These are phyloP conservation scores for Aspergillus saccharolyticus DNA, from an alignment of 495 filamentous ascomycete species.

Conservation along the genomic window DNA sequence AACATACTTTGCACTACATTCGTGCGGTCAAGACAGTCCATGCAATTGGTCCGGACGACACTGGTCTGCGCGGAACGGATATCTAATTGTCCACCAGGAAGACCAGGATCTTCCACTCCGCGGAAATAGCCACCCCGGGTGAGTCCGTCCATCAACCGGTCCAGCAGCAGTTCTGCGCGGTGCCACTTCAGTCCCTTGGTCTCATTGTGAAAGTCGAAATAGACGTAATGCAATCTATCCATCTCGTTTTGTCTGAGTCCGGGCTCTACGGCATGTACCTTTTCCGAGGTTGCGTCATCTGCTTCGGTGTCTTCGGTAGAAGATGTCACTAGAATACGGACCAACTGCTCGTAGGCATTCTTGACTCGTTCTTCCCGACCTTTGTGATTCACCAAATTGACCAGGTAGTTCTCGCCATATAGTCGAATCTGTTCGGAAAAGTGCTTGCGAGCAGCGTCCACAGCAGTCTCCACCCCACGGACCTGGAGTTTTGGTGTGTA, in stretches of 20 bases:
- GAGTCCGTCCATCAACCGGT: constrained; percentile 69
- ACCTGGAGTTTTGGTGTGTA: constrained; percentile 88
- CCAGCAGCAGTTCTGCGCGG: constrained; percentile 77
- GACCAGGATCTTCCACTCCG: constrained; percentile 76
- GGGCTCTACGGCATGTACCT: constrained; percentile 72
- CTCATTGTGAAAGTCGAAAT: constrained; percentile 98
- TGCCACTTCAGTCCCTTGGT: constrained; percentile 93
- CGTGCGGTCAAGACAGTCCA: constrained; percentile 97
- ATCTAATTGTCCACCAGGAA: constrained; percentile 63
- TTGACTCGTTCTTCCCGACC: constrained; percentile 85
- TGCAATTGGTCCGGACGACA: constrained; percentile 95
- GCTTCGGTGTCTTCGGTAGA: constrained; percentile 58
- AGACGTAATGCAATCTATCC: constrained; percentile 87
- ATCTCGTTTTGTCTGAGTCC: constrained; percentile 53
- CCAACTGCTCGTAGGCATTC: constrained; percentile 83
- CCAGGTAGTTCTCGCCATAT: constrained; percentile 93
- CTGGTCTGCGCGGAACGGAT: constrained; percentile 72
- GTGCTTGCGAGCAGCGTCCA: constrained; percentile 72
- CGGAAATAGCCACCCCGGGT: constrained; percentile 84
- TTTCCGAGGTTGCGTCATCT: constrained; percentile 61
- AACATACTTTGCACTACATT: constrained; percentile 97
- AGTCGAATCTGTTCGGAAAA: constrained; percentile 86
- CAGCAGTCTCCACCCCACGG: constrained; percentile 74
- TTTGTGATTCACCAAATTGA: constrained; percentile 94
- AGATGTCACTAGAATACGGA: constrained; percentile 65